Evolutionary conservation across 441 rosid species (phyloP), one percentile per base, ranked within the genome.

Genomic region (Mallotus japonicus): DNA sequence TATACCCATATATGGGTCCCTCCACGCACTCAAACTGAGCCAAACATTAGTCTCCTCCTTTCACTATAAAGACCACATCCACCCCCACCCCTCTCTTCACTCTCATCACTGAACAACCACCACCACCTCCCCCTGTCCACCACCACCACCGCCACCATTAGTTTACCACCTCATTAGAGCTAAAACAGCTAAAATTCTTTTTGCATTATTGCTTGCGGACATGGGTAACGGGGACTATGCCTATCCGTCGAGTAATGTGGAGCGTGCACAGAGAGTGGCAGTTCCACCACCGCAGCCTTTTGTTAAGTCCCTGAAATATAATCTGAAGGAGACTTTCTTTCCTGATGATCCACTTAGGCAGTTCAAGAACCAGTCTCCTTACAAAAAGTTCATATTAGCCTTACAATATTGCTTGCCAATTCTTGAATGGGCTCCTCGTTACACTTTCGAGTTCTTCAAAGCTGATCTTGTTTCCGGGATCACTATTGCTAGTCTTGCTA

Each of bases 401-500:
- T 79, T 95, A 22, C 86, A 87, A 67, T 90, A 90, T 67, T 74
- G 92, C 76, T 80, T 95, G 3, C 97, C 97, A 0, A 85, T 92
- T 61, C 73, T 87, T 4, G 95, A 91, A 67, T 95, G 99, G 99
- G 95, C 81, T 63, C 97, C 96, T 12, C 85, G 87, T 51, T 95
- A 95, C 85, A 89, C 70, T 74, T 78, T 89, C 5, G 73, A 79
- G 71, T 85, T 89, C 81, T 83, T 95, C 53, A 90, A 87, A 78
- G 81, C 94, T 4, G 99, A 95, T 77, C 84, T 95, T 44, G 77
- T 95, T 3, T 62, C 99, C 16, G 97, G 99, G 16, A 83, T 95
- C 83, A 95, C 99, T 50, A 92, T 95, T 9, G 97, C 97, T 49
- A 95, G 99, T 75, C 92, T 92, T 50, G 97, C 97, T 19, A 91